Evolutionary conservation across 345 rosid genomes (phyloP).

Genomic region (Hibiscus syriacus): DNA sequence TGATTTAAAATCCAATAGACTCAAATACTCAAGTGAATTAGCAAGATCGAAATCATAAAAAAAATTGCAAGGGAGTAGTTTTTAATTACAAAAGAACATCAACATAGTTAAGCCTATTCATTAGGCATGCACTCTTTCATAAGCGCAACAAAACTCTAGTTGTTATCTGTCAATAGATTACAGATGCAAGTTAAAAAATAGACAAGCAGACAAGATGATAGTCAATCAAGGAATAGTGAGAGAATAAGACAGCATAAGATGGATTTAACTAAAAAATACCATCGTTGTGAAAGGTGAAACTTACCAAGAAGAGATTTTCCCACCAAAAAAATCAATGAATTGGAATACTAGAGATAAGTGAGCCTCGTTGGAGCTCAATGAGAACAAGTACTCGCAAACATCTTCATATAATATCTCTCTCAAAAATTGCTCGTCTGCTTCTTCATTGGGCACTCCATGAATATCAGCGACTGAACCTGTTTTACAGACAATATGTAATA

Average conservation of each 20-base stretch:
- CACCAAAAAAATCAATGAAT: conserved; percentile 84
- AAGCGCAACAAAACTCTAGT: too few species aligned
- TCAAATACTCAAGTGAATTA: not conserved
- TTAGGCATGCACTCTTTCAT: not conserved
- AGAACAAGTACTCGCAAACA: conserved; percentile 65
- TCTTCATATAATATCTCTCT: conserved; percentile 77
- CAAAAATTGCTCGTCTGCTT: conserved; percentile 59
- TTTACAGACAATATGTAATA: conserved; percentile 10
- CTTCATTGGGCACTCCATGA: conserved; percentile 38
- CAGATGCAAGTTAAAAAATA: not conserved
- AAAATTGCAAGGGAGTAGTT: not conserved
- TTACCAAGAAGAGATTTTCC: conserved; percentile 55
- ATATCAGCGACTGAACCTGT: conserved; percentile 35
- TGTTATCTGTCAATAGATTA: not conserved
- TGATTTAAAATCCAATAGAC: not conserved
- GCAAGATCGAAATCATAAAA: not conserved
- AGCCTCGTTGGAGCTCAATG: conserved; percentile 62
- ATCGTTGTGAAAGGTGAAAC: not conserved
- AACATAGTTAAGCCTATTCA: not conserved
- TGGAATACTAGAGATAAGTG: conserved; percentile 64
- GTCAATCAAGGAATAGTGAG: not conserved
- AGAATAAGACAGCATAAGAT: not conserved
- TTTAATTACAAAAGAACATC: not conserved
- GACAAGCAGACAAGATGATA: not conserved
- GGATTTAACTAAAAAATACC: not conserved